These are phyloP conservation scores for Tuber umbilicatum DNA, from an alignment of 495 filamentous ascomycete species.

Conservation along the genomic window DNA sequence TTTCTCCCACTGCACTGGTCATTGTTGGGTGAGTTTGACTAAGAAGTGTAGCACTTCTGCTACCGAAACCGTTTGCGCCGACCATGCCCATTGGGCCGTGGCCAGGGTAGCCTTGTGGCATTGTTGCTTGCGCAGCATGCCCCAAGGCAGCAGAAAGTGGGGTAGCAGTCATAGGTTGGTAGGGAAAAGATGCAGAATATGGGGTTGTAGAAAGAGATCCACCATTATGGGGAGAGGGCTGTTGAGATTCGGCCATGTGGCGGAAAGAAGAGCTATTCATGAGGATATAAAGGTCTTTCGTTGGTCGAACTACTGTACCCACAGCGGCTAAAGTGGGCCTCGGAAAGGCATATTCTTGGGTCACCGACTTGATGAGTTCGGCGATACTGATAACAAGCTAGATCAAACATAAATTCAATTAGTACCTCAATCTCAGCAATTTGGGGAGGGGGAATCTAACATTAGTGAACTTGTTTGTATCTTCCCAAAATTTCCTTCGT, in stretches of 20 bases:
- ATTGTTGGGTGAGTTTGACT: constrained; percentile 36
- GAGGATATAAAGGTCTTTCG: constrained; percentile 41
- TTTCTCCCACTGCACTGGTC: constrained; percentile 30
- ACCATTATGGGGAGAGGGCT: constrained; percentile 4
- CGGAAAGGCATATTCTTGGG: constrained; percentile 38
- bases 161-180: constrained; percentile 47
- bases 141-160: constrained; percentile 81
- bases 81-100: constrained; percentile 8
- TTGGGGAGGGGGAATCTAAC: neutral
- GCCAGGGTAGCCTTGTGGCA: constrained; percentile 49
- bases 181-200: constrained; percentile 20
- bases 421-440: neutral
- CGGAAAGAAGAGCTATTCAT: constrained; percentile 39
- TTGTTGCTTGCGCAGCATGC: constrained; percentile 80
- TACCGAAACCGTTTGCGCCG: constrained; percentile 20
- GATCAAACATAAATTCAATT: constrained; percentile 17
- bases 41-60: constrained; percentile 32
- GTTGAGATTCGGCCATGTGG: constrained; percentile 24
- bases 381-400: constrained; percentile 40
- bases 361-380: constrained; percentile 40
- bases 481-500: constrained; percentile 41
- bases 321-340: constrained; percentile 36
- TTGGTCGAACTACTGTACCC: constrained; percentile 38
- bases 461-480: constrained; percentile 42
- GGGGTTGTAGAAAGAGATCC: constrained; percentile 11